Conservation (phyloP, 1,284 basidiomycete species). For the Takashimella tepidaria region DNA sequence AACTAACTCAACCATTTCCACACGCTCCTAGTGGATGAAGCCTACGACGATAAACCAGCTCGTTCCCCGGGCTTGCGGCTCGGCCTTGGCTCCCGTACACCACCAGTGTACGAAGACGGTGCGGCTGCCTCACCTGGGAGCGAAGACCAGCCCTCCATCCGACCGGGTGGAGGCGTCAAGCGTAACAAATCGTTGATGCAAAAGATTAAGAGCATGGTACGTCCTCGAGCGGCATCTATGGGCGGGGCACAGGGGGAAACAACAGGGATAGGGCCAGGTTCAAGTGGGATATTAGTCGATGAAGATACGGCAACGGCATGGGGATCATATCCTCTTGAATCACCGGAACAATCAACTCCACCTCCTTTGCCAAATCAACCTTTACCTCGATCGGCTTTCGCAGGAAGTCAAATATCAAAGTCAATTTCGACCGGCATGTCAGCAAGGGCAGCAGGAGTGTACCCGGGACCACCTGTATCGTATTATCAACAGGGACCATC, state of each 20-base stretch:
- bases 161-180: slow-evolving; percentile 38
- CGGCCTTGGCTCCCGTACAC: slow-evolving; percentile 12
- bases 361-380: background rate
- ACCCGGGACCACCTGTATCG: no score
- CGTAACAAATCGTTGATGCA: slow-evolving; percentile 49
- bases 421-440: slow-evolving; percentile 16
- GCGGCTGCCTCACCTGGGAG: background rate
- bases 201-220: slow-evolving; percentile 49
- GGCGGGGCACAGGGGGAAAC: slow-evolving; percentile 8
- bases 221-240: slow-evolving; percentile 33
- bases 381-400: background rate
- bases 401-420: slow-evolving; percentile 14
- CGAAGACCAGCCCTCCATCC: background rate
- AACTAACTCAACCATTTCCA: no score
- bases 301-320: background rate
- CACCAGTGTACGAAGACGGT: slow-evolving; percentile 7
- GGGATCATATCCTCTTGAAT: background rate
- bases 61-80: slow-evolving; percentile 37
- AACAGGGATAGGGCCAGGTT: background rate
- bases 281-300: background rate
- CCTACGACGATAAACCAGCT: slow-evolving; percentile 16
- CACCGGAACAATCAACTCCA: background rate
- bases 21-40: slow-evolving; percentile 24
- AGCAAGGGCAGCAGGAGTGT: no score
- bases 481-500: no score